Evolutionary conservation across 257 asterid genomes (phyloP), one percentile per base, ranked within the genome.

Genomic region (Echium plantagineum): DNA sequence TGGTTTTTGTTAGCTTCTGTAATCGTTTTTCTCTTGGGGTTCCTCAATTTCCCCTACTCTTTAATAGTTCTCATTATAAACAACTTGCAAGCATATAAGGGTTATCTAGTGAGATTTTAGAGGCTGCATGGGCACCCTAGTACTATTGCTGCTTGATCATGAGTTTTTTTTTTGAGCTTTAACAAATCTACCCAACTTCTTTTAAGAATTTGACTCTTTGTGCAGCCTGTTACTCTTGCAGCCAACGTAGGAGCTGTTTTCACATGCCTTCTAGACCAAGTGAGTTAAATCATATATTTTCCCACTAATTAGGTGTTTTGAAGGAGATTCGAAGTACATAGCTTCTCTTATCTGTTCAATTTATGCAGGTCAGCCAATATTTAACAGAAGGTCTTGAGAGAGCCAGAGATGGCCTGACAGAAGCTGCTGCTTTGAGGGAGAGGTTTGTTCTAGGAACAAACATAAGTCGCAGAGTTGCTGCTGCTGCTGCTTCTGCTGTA

Each of bases 401-500:
- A 80, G 88, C 96, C 62, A 86, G 97, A 60, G 96, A 93, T 67
- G 72, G 95, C 77, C 83, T 93, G 58, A 86, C 84, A 52, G 99
- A 93, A 78, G 99, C 99, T 74, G 94, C 97, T 57, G 83, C 95
- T 65, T 72, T 84, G 64, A 86, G 97, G 94, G 99, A 93, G 75
- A 84, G 96, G 64, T 93, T 84, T 83, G 94, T 86, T 62, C 58
- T 89, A 70, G 96, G 95, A 76, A 78, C 90, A 73, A 85, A 78
- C 59, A 75, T 91, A 57, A 88, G 96, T 78, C 86, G 95, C 73
- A 80, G 97, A 78, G 97, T 89, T 70, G 96, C 98, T 74, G 94
- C 94, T 38, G 95, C 96, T 21, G 97, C 99, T 69, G 89, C 97
- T 74, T 89, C 99, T 69, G 94, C 89, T 68, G 97, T 93, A 93